Evolutionary conservation across 1,139 yeast genomes (phyloP), one percentile per base, ranked within the genome.

Genomic region (Debaryomycetaceae sp.): DNA sequence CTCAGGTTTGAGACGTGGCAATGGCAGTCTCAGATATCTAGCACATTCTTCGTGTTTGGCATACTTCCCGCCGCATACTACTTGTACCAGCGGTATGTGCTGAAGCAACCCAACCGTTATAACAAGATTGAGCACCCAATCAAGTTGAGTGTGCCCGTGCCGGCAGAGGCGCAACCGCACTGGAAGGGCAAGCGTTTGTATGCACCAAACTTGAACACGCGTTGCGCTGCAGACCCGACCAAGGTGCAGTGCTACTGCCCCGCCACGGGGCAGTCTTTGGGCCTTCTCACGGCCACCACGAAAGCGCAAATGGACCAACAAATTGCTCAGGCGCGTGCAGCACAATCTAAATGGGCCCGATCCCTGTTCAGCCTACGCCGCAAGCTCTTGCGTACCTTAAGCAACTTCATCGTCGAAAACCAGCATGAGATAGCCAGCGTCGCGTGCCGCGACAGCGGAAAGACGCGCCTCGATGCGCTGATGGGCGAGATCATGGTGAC

Each of bases 401-500:
- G 75, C 41, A 71, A 81, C 35, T 89, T 70, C 52, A 76, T 91
- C 31, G 56, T 83, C 33, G 81, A 79, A 32, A 81, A 91, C 53
- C 98, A 91, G 54, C 91, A 82, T 34, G 78, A 79, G 32, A 75
- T 91, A 30, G 95, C 95, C 3, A 67, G 95, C 30, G 82, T 91
- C 6, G 96, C 97, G 0, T 91, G 97, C 55, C 71, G 97, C 44
- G 98, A 91, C 51, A 83, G 95, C 18, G 98, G 98, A 21, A 91
- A 91, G 53, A 89, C 98, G 2, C 80, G 83, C 78, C 65, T 91
- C 27, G 97, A 91, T 61, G 97, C 98, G 2, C 81, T 91, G 36
- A 80, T 91, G 82, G 98, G 98, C 27, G 98, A 91, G 52, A 79
- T 83, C 24, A 72, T 91, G 75, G 97, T 88, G 8, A 89, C 97